Conservation (phyloP, 139 green algal genomes). For the Chlamydomonas sp. region DNA sequence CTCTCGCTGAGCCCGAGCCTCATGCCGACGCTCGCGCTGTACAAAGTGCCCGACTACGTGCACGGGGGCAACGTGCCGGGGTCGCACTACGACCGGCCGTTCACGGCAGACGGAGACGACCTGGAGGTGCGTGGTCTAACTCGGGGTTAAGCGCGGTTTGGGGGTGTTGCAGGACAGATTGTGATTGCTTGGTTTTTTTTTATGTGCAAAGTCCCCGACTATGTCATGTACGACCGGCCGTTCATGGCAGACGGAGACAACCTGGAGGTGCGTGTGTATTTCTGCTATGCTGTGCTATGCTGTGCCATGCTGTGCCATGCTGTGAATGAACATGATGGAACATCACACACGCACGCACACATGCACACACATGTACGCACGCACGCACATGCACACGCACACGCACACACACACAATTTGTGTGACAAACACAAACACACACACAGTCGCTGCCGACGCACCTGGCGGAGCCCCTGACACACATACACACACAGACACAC, state of each 20-base stretch:
- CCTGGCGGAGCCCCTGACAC: background rate
- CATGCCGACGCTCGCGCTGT: constrained; percentile 34
- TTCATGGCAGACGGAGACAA: constrained; percentile 7
- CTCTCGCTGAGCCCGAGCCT: constrained; percentile 29
- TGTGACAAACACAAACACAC: too few relatives aligned
- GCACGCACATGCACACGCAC: too few relatives aligned
- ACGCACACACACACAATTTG: too few relatives aligned
- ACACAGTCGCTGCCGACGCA: background rate
- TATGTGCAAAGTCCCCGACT: constrained; percentile 45
- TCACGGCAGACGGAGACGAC: constrained; percentile 2
- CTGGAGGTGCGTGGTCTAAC: constrained; percentile 6
- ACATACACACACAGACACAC: too few relatives aligned
- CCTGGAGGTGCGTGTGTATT: constrained; percentile 7
- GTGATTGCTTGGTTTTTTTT: too few relatives aligned
- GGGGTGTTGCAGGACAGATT: too few relatives aligned
- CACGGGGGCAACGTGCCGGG: constrained; percentile 33
- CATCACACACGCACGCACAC: too few relatives aligned
- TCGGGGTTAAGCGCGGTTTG: too few relatives aligned
- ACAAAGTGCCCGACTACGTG: constrained; percentile 44
- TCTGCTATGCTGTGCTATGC: too few relatives aligned
- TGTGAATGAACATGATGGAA: too few relatives aligned
- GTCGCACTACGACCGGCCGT: constrained; percentile 34
- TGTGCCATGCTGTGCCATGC: too few relatives aligned
- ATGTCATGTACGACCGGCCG: constrained; percentile 37
- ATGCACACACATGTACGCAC: too few relatives aligned